Conservation (phyloP, 768 basidiomycete genomes). For the Ramaria rubella region DNA sequence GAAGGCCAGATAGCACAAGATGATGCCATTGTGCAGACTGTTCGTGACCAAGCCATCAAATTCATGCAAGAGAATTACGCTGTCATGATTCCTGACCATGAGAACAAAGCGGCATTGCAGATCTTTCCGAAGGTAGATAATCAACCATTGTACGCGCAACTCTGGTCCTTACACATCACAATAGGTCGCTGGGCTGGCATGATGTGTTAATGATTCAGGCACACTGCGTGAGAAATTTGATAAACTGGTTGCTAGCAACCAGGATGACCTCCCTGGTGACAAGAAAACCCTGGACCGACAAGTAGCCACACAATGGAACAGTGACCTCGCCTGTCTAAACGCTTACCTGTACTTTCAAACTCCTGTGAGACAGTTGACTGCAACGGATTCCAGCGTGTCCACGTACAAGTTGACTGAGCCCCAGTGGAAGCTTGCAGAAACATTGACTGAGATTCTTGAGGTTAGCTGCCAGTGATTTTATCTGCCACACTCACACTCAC, state of each 20-base stretch:
- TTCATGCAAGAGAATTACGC: background rate
- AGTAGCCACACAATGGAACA: constrained; percentile 29
- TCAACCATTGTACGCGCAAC: background rate
- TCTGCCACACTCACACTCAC: background rate
- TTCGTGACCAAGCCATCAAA: background rate
- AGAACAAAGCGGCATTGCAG: constrained; percentile 13
- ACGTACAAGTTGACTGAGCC: constrained; percentile 17
- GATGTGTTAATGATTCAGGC: constrained; percentile 20
- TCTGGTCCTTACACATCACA: background rate
- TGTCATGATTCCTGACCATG: background rate
- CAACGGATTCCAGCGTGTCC: constrained; percentile 11
- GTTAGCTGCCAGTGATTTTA: constrained; percentile 10
- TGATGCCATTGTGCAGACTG: constrained; percentile 9
- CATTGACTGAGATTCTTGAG: constrained; percentile 21
- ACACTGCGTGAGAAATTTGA: constrained; percentile 23
- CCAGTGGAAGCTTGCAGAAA: constrained; percentile 24
- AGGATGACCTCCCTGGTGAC: constrained; percentile 5
- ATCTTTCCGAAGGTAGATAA: constrained; percentile 17
- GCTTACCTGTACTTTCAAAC: constrained; percentile 22
- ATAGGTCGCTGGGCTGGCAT: constrained; percentile 25
- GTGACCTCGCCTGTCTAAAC: constrained; percentile 23
- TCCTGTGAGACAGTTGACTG: constrained; percentile 20
- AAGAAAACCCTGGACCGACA: constrained; percentile 18
- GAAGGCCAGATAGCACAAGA: constrained; percentile 19
- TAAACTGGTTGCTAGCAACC: constrained; percentile 15